These are phyloP conservation scores for Juncus inflexus DNA, from an alignment of 176 grass and related monocot genomes.

Conservation along the genomic window DNA sequence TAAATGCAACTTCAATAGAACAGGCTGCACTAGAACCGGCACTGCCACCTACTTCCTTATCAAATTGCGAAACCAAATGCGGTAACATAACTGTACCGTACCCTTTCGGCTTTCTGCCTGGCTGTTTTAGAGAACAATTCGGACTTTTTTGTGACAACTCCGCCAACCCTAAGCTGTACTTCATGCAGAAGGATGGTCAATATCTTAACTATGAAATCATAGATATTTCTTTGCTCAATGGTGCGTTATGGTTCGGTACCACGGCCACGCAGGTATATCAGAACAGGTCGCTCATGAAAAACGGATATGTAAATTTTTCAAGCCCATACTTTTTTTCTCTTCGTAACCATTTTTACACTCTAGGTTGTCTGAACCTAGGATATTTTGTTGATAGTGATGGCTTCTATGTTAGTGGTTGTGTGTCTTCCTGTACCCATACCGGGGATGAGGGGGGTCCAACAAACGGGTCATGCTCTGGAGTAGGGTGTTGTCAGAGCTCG, in stretches of 20 bases:
- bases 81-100: constrained; percentile 45
- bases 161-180: constrained; percentile 26
- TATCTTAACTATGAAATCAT: constrained; percentile 23
- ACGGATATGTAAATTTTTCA: fast-evolving
- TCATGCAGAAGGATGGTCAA: not conserved
- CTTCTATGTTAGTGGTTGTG: constrained; percentile 36
- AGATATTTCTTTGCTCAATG: constrained; percentile 5
- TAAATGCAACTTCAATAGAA: not conserved
- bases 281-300: no score
- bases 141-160: constrained; percentile 21
- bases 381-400: not conserved
- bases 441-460: not conserved
- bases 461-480: constrained; percentile 32
- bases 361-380: constrained; percentile 37
- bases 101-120: constrained; percentile 48
- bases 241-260: constrained; percentile 16
- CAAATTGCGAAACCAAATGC: constrained; percentile 38
- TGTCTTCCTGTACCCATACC: constrained; percentile 34
- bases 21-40: no score
- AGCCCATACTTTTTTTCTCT: constrained; percentile 26
- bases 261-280: constrained; percentile 24
- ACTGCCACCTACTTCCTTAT: constrained; percentile 14
- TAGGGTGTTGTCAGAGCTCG: constrained; percentile 44
- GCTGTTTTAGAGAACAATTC: constrained; percentile 34
- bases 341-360: constrained; percentile 29